Conservation (phyloP, 2,329 filamentous ascomycete species). For the Nothopassalora personata region DNA sequence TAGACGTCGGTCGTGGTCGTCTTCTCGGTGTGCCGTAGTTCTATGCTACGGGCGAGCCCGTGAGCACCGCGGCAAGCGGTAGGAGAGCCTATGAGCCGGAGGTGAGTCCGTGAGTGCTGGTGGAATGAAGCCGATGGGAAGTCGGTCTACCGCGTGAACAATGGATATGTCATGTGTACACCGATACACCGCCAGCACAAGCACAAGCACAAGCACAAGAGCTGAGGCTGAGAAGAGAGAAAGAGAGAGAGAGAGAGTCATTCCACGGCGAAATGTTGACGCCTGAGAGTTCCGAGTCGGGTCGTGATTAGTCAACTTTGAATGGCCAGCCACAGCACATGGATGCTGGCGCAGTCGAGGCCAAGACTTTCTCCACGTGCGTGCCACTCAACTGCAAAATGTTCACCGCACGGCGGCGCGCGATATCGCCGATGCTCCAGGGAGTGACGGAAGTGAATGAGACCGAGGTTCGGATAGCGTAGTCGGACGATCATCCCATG, state of each 20-base stretch:
- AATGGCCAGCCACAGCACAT: background rate
- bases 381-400: background rate
- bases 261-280: background rate
- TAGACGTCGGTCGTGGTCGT: background rate
- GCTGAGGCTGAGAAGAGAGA: background rate
- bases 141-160: background rate
- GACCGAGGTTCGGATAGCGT: background rate
- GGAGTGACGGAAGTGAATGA: background rate
- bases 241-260: too few species aligned
- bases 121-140: background rate
- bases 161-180: background rate
- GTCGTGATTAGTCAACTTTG: background rate
- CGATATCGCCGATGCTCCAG: background rate
- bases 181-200: background rate
- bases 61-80: background rate
- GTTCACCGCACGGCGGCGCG: background rate
- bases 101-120: background rate
- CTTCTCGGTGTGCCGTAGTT: too few species aligned
- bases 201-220: background rate
- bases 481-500: constrained; percentile 2
- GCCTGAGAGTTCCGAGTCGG: background rate
- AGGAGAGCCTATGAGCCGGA: background rate
- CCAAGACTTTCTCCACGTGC: background rate
- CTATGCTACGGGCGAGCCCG: too few species aligned
- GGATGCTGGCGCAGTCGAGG: background rate